Percentiles rank a stretch among this genome's conserved stretches.
phyloP scores from a whole-genome alignment of 208 protist species.

The Trypanosomatidae sp. region DNA sequence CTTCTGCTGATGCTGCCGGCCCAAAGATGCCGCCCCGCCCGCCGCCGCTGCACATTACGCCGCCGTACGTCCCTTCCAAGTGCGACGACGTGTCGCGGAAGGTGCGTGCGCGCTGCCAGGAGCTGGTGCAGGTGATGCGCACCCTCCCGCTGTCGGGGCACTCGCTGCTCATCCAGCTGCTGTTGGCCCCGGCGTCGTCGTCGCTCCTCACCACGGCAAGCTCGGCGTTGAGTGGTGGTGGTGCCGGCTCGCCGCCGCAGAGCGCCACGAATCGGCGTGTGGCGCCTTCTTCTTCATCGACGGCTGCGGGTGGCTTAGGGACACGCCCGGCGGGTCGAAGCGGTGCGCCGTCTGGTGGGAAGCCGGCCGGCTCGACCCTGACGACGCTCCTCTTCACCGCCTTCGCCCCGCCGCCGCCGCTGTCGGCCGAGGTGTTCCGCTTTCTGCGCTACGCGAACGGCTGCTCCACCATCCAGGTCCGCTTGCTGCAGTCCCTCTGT shows the following conservation, averaged over 20 bases:
- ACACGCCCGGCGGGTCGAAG: not conserved
- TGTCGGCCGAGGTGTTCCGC: conserved; percentile 54
- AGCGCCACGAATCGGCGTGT: too few species aligned
- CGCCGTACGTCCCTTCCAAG: conserved; percentile 32
- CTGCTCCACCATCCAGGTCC: conserved; percentile 53
- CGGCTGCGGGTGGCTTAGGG: not conserved
- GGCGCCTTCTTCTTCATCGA: not conserved
- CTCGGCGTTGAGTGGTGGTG: not conserved
- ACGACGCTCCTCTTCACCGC: conserved; percentile 1
- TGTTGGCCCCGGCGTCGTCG: conserved; percentile 66
- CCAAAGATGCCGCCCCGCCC: conserved; percentile 26
- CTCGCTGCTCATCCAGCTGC: conserved; percentile 59
- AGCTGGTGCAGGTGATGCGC: conserved; percentile 36
- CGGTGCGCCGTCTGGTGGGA: not conserved
- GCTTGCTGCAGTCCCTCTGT: conserved; percentile 59
- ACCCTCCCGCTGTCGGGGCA: conserved; percentile 50
- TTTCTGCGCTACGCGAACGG: conserved; percentile 84
- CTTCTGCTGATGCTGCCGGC: not conserved
- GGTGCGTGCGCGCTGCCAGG: conserved; percentile 49
- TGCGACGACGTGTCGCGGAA: conserved; percentile 63
- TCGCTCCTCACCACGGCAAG: conserved; percentile 39
- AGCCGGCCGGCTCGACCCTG: not conserved
- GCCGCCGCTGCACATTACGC: conserved; percentile 4
- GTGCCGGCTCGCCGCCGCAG: not conserved
- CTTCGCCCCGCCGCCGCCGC: conserved; percentile 11